phyloP scores from a whole-genome alignment of 441 rosid genomes.

The Viola pubescens region DNA sequence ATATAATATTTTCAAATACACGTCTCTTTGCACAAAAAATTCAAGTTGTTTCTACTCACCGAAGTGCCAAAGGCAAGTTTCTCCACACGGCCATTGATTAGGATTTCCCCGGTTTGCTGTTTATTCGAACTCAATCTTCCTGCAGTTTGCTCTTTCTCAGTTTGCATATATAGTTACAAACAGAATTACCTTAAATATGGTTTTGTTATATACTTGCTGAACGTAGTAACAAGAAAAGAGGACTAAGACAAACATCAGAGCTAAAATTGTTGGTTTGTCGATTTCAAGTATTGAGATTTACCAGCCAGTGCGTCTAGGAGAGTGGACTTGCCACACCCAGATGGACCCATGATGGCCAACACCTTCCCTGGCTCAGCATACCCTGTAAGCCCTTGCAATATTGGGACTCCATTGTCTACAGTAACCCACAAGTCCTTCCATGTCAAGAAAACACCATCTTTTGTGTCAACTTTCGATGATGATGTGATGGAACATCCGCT shows the following conservation, averaged over 20 bases:
- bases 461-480: no score
- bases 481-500: no score
- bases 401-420: slow-evolving; percentile 15
- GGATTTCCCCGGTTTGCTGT: slow-evolving; percentile 33
- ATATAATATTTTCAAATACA: no score
- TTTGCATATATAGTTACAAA: slow-evolving; percentile 3
- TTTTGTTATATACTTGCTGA: no score
- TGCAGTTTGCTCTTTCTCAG: slow-evolving; percentile 3
- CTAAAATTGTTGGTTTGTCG: no score
- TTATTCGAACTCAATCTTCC: slow-evolving; percentile 36
- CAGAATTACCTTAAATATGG: no score
- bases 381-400: slow-evolving; percentile 34
- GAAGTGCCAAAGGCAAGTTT: slow-evolving; percentile 42
- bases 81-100: slow-evolving; percentile 41
- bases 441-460: slow-evolving; percentile 26
- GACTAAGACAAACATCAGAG: no score
- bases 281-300: background rate
- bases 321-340: slow-evolving; percentile 51
- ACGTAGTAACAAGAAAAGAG: no score
- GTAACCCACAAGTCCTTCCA: slow-evolving; percentile 40
- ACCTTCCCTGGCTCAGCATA: slow-evolving; percentile 38
- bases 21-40: background rate
- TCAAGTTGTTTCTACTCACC: slow-evolving; percentile 18
- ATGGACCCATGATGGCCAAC: slow-evolving; percentile 52
- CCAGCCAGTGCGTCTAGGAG: slow-evolving; percentile 49